phyloP scores from a whole-genome alignment of 108 stramenopile genomes.

The Thalassiosira profunda region DNA sequence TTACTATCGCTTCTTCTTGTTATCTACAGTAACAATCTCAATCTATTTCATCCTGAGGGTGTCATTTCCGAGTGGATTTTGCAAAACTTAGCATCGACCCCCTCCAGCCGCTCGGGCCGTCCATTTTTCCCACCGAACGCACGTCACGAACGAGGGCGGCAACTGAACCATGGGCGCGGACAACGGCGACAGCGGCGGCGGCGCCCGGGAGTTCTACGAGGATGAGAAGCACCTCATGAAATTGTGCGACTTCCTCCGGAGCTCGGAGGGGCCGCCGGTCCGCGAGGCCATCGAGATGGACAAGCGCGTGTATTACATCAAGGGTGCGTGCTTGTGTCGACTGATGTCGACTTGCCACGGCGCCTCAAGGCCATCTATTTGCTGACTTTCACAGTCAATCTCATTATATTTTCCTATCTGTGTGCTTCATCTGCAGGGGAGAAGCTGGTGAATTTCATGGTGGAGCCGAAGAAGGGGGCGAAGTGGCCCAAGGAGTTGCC shows the following conservation, averaged over 20 bases:
- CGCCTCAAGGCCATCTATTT: too few species aligned
- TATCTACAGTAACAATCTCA: too few species aligned
- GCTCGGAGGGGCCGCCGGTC: slow-evolving; percentile 79
- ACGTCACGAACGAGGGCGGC: too few species aligned
- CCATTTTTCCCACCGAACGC: too few species aligned
- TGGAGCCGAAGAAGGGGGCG: slow-evolving; percentile 92
- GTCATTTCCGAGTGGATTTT: too few species aligned
- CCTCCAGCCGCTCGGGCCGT: too few species aligned
- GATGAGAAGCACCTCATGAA: slow-evolving; percentile 82
- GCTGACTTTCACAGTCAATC: too few species aligned
- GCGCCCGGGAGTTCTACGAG: slow-evolving; percentile 72
- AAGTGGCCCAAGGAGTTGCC: slow-evolving; percentile 92
- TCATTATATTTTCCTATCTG: not conserved
- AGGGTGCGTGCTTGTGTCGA: slow-evolving; percentile 77
- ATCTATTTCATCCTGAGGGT: too few species aligned
- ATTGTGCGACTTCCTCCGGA: slow-evolving; percentile 87
- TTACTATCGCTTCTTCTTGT: too few species aligned
- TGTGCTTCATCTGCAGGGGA: slow-evolving; percentile 66
- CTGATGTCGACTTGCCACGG: too few species aligned
- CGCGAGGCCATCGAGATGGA: slow-evolving; percentile 95
- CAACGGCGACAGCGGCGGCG: slow-evolving; percentile 10
- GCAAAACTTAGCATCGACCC: too few species aligned
- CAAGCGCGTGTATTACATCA: slow-evolving; percentile 97
- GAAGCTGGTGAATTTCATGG: slow-evolving; percentile 93
- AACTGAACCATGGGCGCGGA: too few species aligned